Percentiles rank a stretch among this genome's conserved stretches.
Evolutionary conservation across 2,329 filamentous ascomycete genomes (phyloP).

Genomic region (Lecanicillium sp.): DNA sequence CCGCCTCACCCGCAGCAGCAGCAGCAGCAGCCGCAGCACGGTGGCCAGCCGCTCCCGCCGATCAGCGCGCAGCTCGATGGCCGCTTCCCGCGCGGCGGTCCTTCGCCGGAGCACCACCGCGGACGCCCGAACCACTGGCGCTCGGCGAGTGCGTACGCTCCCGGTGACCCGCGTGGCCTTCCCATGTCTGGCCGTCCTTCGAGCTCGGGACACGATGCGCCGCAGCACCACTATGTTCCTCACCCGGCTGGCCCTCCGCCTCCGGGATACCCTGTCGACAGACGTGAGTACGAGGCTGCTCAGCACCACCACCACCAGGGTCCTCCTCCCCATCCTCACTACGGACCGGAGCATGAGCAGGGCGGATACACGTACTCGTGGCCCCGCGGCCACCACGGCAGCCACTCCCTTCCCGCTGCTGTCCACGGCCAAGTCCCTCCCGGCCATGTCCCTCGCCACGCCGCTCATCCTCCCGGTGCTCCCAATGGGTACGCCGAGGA

Average conservation of each 20-base stretch:
- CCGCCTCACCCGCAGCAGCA: slow-evolving; percentile 1
- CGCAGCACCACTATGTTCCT: slow-evolving; percentile 9
- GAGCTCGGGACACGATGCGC: slow-evolving; percentile 3
- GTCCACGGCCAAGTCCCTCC: background rate
- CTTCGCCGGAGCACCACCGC: background rate
- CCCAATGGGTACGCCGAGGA: background rate
- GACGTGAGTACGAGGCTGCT: slow-evolving; percentile 1
- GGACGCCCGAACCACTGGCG: slow-evolving; percentile 8
- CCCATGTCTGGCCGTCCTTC: background rate
- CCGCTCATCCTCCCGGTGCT: background rate
- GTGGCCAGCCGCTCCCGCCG: slow-evolving; percentile 19
- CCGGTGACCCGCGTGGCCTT: slow-evolving; percentile 2
- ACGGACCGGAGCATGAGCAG: slow-evolving; percentile 6
- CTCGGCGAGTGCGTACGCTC: slow-evolving; percentile 6
- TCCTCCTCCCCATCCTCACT: background rate
- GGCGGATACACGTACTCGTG: background rate
- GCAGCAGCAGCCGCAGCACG: background rate
- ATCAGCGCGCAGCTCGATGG: slow-evolving; percentile 19
- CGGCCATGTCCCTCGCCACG: slow-evolving; percentile 1
- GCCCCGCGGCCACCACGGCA: background rate
- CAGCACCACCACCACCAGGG: background rate
- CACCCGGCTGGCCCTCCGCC: slow-evolving; percentile 10
- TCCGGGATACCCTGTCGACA: background rate
- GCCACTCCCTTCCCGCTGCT: background rate
- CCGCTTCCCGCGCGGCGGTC: background rate